These are phyloP conservation scores for Kernera saxatilis DNA, from an alignment of 345 rosid genomes.

Conservation along the genomic window DNA sequence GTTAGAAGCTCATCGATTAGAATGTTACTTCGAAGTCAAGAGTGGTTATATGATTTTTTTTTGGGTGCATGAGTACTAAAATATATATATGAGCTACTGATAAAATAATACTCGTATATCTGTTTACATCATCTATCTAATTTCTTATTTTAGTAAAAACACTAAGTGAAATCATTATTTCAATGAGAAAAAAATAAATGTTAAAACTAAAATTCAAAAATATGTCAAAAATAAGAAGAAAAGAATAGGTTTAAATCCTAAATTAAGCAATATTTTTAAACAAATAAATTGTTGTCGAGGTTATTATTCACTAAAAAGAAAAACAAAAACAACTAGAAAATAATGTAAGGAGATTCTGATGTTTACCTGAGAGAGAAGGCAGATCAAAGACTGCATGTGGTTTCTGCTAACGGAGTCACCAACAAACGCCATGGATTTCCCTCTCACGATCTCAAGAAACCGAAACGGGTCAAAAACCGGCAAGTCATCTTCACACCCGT, in stretches of 20 bases:
- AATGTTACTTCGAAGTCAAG: conserved; percentile 31
- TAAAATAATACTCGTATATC: background rate
- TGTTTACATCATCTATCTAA: background rate
- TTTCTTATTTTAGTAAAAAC: background rate
- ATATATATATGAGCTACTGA: background rate
- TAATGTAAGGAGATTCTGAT: background rate
- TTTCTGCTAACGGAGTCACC: conserved; percentile 90
- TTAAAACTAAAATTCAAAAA: background rate
- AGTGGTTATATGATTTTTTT: background rate
- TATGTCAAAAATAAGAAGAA: background rate
- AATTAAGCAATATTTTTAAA: background rate
- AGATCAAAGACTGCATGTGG: conserved; percentile 95
- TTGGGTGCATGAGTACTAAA: background rate
- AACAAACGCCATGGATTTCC: conserved; percentile 75
- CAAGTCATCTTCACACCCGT: conserved; percentile 50
- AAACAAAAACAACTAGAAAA: background rate
- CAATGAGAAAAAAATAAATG: background rate
- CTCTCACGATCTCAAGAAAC: conserved; percentile 67
- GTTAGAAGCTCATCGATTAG: conserved; percentile 9
- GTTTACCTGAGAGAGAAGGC: conserved; percentile 81
- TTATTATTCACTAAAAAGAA: background rate
- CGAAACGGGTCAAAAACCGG: conserved; percentile 63
- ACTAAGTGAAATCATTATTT: background rate
- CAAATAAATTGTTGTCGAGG: background rate
- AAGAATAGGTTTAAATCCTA: background rate